Percentiles rank a stretch among this genome's conserved stretches.
These are phyloP conservation scores for Picochlorum costavermella DNA, from an alignment of 139 green algal species.

Conservation along the genomic window DNA sequence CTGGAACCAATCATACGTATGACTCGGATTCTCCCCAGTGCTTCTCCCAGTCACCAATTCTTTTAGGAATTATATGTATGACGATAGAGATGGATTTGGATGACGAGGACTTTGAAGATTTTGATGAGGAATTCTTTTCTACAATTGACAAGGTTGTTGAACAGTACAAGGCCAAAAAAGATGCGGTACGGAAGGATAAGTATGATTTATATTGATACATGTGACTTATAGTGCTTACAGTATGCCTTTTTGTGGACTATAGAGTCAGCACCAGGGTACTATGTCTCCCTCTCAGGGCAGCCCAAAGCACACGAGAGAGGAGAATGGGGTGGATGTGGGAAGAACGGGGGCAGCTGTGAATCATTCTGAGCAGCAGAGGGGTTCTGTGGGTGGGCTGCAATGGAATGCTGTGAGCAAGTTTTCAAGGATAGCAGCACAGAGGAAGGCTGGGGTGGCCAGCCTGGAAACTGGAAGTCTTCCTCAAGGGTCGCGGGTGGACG, in stretches of 20 bases:
- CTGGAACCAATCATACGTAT: too few species aligned
- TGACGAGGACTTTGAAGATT: slow-evolving; percentile 5
- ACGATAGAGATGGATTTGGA: background rate
- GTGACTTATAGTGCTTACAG: slow-evolving; percentile 4
- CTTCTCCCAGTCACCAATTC: too few species aligned
- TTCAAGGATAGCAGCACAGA: too few species aligned
- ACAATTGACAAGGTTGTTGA: slow-evolving; percentile 10
- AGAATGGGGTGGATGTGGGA: background rate
- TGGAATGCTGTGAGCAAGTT: background rate
- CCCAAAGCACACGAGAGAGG: background rate
- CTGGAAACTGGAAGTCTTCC: too few species aligned
- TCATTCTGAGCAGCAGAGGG: background rate
- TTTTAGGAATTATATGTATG: slow-evolving; percentile 1
- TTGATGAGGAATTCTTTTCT: slow-evolving; percentile 11
- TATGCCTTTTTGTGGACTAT: background rate
- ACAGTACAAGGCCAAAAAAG: slow-evolving; percentile 13
- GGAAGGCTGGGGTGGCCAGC: too few species aligned
- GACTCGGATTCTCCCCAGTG: too few species aligned
- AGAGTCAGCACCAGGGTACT: background rate
- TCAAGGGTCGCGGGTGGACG: too few species aligned
- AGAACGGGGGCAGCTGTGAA: too few species aligned
- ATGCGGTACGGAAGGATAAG: background rate
- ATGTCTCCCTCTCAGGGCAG: background rate
- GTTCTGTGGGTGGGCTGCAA: background rate
- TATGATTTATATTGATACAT: too few species aligned